phyloP scores from a whole-genome alignment of 2,329 filamentous ascomycete genomes.

The Clathrospora elynae region DNA sequence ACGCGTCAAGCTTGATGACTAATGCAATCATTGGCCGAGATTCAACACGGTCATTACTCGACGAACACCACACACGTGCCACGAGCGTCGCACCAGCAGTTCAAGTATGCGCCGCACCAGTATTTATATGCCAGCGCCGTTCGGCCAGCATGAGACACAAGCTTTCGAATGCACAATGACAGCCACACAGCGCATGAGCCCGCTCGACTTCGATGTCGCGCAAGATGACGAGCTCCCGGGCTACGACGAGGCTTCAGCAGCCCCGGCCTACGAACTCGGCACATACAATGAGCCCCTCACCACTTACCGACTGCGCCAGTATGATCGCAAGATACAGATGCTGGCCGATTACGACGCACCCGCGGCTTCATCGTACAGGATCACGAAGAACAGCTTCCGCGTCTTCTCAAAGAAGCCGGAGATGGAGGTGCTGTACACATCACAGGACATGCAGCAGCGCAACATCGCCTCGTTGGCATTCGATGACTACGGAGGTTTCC shows the following conservation, averaged over 20 bases:
- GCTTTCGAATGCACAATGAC: constrained; percentile 23
- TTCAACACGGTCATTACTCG: constrained; percentile 21
- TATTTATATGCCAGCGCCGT: constrained; percentile 20
- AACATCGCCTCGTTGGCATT: constrained; percentile 36
- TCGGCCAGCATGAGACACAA: constrained; percentile 14
- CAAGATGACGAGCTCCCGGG: constrained; percentile 36
- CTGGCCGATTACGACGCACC: constrained; percentile 26
- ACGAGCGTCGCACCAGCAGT: constrained; percentile 6
- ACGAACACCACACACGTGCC: constrained; percentile 7
- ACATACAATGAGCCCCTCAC: constrained; percentile 20
- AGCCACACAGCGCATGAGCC: constrained; percentile 19
- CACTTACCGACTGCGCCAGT: constrained; percentile 31
- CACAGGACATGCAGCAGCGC: constrained; percentile 23
- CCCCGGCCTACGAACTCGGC: constrained; percentile 30
- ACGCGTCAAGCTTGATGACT: no score
- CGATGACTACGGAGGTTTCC: constrained; percentile 36
- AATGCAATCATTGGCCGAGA: no score
- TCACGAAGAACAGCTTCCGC: constrained; percentile 30
- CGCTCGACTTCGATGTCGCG: constrained; percentile 20
- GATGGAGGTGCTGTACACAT: constrained; percentile 35
- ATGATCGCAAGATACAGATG: constrained; percentile 34
- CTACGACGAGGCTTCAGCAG: constrained; percentile 30
- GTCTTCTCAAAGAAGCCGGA: constrained; percentile 44
- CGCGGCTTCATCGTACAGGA: constrained; percentile 30
- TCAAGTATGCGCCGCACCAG: constrained; percentile 5